phyloP scores from a whole-genome alignment of 2,329 filamentous ascomycete species.

The Cercospora sp. region DNA sequence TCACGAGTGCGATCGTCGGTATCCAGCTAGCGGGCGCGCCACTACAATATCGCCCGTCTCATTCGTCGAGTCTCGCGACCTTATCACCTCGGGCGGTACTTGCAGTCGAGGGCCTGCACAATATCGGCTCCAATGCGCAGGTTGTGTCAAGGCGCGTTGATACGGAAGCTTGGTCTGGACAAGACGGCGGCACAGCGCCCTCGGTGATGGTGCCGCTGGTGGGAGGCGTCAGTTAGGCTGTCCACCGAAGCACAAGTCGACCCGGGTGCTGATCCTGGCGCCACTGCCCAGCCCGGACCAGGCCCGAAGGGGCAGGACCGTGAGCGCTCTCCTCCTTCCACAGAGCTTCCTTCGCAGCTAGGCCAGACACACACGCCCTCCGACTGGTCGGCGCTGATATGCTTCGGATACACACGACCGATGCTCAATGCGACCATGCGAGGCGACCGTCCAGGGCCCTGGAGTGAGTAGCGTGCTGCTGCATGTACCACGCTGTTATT shows the following conservation, averaged over 20 bases:
- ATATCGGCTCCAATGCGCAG: neutral
- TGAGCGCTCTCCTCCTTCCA: constrained; percentile 11
- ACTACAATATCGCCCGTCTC: neutral
- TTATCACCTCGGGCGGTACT: constrained; percentile 3
- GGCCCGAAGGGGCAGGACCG: constrained; percentile 17
- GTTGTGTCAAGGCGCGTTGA: constrained; percentile 10
- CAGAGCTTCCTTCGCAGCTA: constrained; percentile 16
- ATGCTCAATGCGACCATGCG: constrained; percentile 21
- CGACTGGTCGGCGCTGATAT: constrained; percentile 9
- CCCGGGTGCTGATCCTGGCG: constrained; percentile 16
- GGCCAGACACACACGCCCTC: neutral
- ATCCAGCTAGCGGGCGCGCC: constrained; percentile 1
- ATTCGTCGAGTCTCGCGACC: constrained; percentile 5
- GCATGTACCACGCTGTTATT: constrained; percentile 4
- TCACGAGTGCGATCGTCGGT: constrained; percentile 1
- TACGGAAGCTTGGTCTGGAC: constrained; percentile 12
- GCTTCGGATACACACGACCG: constrained; percentile 6
- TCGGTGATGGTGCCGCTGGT: constrained; percentile 3
- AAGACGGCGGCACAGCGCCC: constrained; percentile 1
- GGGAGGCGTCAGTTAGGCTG: neutral
- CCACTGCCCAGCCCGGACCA: constrained; percentile 8
- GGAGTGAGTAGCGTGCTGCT: neutral
- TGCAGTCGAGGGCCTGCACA: neutral
- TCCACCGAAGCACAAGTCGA: neutral
- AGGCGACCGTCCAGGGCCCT: constrained; percentile 14